These are phyloP conservation scores for Baudoinia panamericana DNA, from an alignment of 495 filamentous ascomycete species.

Conservation along the genomic window DNA sequence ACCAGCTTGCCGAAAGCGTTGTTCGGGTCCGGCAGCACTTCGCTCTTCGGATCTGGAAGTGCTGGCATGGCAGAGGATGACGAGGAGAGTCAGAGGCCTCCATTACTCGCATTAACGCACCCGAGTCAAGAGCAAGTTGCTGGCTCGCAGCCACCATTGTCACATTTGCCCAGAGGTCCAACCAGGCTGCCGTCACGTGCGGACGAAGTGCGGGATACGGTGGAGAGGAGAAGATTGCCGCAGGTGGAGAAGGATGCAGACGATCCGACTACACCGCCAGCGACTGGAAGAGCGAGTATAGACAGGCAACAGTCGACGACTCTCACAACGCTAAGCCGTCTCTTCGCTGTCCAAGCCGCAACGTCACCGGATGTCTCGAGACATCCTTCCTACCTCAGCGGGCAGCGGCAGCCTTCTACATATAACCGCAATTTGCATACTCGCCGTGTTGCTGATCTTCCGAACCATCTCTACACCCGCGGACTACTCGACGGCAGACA, in stretches of 20 bases:
- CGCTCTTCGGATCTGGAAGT: constrained; percentile 9
- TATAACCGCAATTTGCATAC: constrained; percentile 20
- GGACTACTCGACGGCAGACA: constrained; percentile 43
- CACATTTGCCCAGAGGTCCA: constrained; percentile 2
- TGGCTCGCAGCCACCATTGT: constrained; percentile 1
- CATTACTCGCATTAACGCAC: not conserved
- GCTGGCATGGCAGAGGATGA: not conserved
- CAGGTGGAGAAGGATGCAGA: constrained; percentile 33
- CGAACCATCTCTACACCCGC: constrained; percentile 44
- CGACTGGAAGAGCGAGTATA: constrained; percentile 1
- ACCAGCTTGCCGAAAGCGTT: constrained; percentile 10
- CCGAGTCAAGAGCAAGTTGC: constrained; percentile 8
- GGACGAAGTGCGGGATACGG: constrained; percentile 3
- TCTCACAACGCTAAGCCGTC: constrained; percentile 25
- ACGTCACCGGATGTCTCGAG: constrained; percentile 21
- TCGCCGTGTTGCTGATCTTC: constrained; percentile 35
- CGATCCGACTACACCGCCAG: constrained; percentile 27
- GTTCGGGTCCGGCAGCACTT: constrained; percentile 6
- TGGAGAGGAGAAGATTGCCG: constrained; percentile 13
- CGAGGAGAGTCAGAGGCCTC: not conserved
- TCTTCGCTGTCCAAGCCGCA: constrained; percentile 26
- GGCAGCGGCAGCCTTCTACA: constrained; percentile 8
- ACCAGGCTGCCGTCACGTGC: constrained; percentile 1
- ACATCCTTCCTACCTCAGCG: constrained; percentile 24
- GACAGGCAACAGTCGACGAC: constrained; percentile 24